These are phyloP conservation scores for Arthrobotrys pseudoclavata DNA, from an alignment of 2,329 filamentous ascomycete genomes.

Conservation along the genomic window DNA sequence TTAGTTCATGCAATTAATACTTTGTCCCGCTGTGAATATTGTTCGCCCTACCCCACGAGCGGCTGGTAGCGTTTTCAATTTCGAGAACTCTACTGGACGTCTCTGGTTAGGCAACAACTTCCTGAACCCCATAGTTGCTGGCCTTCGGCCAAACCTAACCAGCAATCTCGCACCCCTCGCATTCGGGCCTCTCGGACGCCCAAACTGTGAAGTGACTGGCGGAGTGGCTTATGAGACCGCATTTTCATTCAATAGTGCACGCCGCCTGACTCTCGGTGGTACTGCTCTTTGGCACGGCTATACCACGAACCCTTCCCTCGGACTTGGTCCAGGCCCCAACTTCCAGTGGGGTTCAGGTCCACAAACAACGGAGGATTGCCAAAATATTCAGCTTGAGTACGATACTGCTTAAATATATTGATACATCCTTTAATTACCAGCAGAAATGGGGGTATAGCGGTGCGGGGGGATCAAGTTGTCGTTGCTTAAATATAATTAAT, in stretches of 20 bases:
- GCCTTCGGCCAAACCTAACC: constrained; percentile 31
- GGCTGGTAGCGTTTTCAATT: constrained; percentile 32
- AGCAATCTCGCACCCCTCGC: constrained; percentile 49
- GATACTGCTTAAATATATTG: neutral
- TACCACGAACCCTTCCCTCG: constrained; percentile 33
- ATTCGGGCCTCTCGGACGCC: constrained; percentile 31
- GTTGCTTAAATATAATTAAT: no score
- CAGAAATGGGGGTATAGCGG: no score
- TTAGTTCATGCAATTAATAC: neutral
- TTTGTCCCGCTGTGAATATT: constrained; percentile 7
- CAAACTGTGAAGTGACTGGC: constrained; percentile 33
- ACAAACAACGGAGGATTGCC: constrained; percentile 34
- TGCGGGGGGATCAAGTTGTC: no score
- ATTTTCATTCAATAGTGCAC: constrained; percentile 21
- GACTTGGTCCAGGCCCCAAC: constrained; percentile 41
- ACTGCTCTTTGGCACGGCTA: constrained; percentile 36
- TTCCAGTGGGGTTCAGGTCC: constrained; percentile 37
- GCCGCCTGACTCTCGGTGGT: constrained; percentile 40
- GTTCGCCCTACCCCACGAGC: constrained; percentile 31
- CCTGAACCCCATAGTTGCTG: constrained; percentile 22
- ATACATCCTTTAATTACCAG: neutral
- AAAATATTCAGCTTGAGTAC: constrained; percentile 37
- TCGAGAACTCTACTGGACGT: constrained; percentile 42
- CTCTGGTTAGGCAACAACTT: constrained; percentile 35
- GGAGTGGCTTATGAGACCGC: constrained; percentile 42